Conservation (phyloP, 495 filamentous ascomycete genomes). For the Penicillium goetzii region DNA sequence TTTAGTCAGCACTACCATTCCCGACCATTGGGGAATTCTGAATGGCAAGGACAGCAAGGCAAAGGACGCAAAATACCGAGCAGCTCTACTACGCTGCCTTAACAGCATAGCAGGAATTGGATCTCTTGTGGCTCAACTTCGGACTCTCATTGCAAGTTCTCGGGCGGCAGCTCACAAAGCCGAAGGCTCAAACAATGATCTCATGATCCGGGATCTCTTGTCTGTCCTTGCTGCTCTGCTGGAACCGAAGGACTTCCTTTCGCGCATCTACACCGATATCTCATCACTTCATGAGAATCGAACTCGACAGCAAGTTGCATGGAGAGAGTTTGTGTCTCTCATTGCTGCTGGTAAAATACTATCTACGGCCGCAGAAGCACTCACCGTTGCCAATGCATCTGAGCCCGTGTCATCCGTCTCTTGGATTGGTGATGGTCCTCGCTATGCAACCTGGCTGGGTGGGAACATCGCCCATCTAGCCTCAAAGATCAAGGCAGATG, state of each 20-base stretch:
- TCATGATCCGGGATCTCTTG: slow-evolving; percentile 43
- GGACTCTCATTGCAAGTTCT: slow-evolving; percentile 48
- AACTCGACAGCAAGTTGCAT: slow-evolving; percentile 53
- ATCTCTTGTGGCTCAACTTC: slow-evolving; percentile 65
- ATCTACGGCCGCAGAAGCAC: slow-evolving; percentile 75
- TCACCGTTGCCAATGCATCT: slow-evolving; percentile 51
- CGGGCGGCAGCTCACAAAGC: slow-evolving; percentile 34
- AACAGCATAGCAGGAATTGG: slow-evolving; percentile 73
- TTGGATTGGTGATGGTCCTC: slow-evolving; percentile 70
- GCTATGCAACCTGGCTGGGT: slow-evolving; percentile 79
- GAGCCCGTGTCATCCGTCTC: slow-evolving; percentile 30
- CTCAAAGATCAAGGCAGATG: slow-evolving; percentile 35
- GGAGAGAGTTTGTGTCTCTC: slow-evolving; percentile 69
- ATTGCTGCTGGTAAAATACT: slow-evolving; percentile 74
- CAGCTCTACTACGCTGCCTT: slow-evolving; percentile 66
- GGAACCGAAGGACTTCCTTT: slow-evolving; percentile 54
- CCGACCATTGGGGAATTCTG: slow-evolving; percentile 75
- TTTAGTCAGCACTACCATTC: slow-evolving; percentile 69
- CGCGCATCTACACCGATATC: slow-evolving; percentile 57
- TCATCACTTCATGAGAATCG: slow-evolving; percentile 34
- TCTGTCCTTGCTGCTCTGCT: slow-evolving; percentile 59
- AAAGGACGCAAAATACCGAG: slow-evolving; percentile 38
- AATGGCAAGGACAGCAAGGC: slow-evolving; percentile 46
- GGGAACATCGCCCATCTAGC: slow-evolving; percentile 61
- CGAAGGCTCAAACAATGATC: slow-evolving; percentile 34